Evolutionary conservation across 108 stramenopile species (phyloP).

Genomic region (Halocafeteria seosinensis): DNA sequence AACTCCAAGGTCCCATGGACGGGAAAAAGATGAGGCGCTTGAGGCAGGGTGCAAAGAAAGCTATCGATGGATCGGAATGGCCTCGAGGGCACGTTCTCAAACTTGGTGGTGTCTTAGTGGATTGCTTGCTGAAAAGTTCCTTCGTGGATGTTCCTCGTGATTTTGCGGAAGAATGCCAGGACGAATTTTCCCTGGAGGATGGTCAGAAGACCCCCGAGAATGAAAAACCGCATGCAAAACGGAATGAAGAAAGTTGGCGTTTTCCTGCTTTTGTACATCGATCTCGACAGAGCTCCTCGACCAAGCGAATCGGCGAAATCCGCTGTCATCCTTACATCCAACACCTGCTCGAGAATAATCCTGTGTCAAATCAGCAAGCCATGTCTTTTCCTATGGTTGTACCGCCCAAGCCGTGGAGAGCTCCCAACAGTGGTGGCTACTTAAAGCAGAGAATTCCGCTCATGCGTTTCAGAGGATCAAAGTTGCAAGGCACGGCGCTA

Average conservation of each 20-base stretch:
- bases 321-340: slow-evolving; percentile 1
- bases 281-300: too few relatives aligned
- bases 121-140: slow-evolving; percentile 43
- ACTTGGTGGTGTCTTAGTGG: slow-evolving; percentile 57
- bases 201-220: too few relatives aligned
- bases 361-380: slow-evolving; percentile 6
- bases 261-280: slow-evolving; percentile 6
- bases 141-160: slow-evolving; percentile 16
- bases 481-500: slow-evolving; percentile 49
- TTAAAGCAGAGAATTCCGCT: slow-evolving; percentile 43
- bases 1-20: neutral
- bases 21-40: slow-evolving; percentile 11
- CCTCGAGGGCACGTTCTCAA: slow-evolving; percentile 43
- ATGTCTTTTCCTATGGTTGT: slow-evolving; percentile 71
- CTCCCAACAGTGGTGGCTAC: slow-evolving; percentile 53
- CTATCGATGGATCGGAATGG: slow-evolving; percentile 44
- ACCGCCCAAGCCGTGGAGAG: slow-evolving; percentile 61
- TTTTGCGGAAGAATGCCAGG: slow-evolving; percentile 5
- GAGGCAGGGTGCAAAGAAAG: slow-evolving; percentile 29
- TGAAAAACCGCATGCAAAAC: neutral
- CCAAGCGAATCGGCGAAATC: neutral
- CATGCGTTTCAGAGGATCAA: slow-evolving; percentile 58
- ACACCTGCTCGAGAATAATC: neutral
- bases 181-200: neutral
- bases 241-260: neutral